Base-by-base conservation (phyloP, 805 yeast species). In the Cyberlindnera misumaiensis region DNA sequence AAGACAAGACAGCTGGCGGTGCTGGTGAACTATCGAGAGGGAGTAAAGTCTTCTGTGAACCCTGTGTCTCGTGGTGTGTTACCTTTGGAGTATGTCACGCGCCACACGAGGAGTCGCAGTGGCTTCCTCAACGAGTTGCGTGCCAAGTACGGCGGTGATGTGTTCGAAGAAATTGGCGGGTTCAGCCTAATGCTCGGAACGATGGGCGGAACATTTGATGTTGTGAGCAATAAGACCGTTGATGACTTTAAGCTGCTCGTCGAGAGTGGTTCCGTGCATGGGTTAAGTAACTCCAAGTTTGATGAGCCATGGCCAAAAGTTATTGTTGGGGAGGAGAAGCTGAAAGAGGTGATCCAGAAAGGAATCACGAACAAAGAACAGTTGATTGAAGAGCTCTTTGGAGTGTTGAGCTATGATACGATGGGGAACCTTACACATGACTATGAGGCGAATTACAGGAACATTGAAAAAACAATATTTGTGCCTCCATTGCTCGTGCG, bases 291-390 rank as follows among this genome's bases (percentile, higher is more conserved):
- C 53, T 81, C 89, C 3, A 60, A 74, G n/a, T 73, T 66, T 47
- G 65, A 69, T 24, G 66, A 75, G 18, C 82, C 85, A 6, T 89
- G 97, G 97, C 70, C 72, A 0, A 90, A 89, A 51, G 82, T 82
- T 0, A 47, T 53, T 4, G 38, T 61, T 5, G 96, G 90, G 0
- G 70, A 65, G 56, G 53, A 52, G 50, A 64, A 57, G 41, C 59
- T 78, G 36, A 61, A 58, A 32, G 53, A 53, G 14, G 49, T 61
- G 32, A 58, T 68, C 5, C 36, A 38, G 2, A 41, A 62, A 8
- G 53, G 48, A 10, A 28, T 39, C 2, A 42, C 47, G 41, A 35
- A 40, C 4, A 64, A 70, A 41, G 70, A 69, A 0, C 53, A 57
- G 10, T 48, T 89, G 4, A 62, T 75, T 1, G 67, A 67, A 3